These are phyloP conservation scores for Austroboletus festivus DNA, from an alignment of 768 basidiomycete species.

Conservation along the genomic window DNA sequence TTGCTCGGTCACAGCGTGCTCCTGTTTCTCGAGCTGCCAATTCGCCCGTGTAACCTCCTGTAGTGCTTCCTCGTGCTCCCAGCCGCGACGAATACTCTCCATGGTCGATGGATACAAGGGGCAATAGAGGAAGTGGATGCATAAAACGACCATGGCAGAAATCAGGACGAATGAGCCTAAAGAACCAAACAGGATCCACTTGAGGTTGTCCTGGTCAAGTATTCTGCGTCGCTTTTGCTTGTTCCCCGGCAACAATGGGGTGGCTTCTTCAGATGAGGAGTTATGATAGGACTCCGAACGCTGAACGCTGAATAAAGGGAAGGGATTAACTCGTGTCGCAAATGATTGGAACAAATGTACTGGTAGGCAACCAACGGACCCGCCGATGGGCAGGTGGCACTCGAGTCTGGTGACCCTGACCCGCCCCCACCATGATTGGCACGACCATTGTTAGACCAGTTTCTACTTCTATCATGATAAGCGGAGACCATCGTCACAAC, in stretches of 20 bases:
- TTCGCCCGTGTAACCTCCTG: neutral
- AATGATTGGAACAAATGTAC: neutral
- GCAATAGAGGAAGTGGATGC: constrained; percentile 6
- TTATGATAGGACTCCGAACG: neutral
- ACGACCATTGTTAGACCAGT: too few species aligned
- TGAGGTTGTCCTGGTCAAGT: neutral
- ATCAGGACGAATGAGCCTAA: neutral
- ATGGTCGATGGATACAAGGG: constrained; percentile 11
- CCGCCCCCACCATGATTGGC: too few species aligned
- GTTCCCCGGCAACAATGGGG: constrained; percentile 8
- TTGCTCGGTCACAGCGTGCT: neutral
- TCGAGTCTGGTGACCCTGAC: too few species aligned
- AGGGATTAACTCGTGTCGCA: neutral
- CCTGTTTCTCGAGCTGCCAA: constrained; percentile 8
- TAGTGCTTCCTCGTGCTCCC: constrained; percentile 4
- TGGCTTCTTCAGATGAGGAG: constrained; percentile 1
- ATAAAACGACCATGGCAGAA: neutral
- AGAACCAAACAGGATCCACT: neutral
- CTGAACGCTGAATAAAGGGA: too few species aligned
- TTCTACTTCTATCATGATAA: too few species aligned
- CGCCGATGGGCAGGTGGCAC: neutral
- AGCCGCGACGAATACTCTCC: constrained; percentile 7
- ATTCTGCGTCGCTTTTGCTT: neutral
- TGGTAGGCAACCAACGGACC: neutral
- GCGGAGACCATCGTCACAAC: too few species aligned